phyloP scores from a whole-genome alignment of 805 yeast genomes.

The Cyberlindnera euphorbiiphila region DNA sequence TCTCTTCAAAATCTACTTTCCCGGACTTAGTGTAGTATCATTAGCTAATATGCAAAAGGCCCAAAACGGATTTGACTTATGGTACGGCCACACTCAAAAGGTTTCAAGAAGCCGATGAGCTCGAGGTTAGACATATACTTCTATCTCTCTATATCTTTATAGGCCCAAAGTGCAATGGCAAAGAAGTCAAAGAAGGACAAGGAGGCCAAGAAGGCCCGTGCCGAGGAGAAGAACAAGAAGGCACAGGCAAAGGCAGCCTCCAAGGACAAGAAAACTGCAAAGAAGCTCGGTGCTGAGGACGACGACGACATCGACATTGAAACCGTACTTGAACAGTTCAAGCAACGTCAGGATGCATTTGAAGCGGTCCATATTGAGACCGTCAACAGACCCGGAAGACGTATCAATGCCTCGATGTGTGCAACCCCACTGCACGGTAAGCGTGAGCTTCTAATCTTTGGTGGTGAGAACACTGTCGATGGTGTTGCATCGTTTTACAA shows the following conservation, averaged over 20 bases:
- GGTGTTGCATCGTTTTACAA: constrained; percentile 67
- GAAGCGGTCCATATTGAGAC: constrained; percentile 63
- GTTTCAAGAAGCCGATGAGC: too few species aligned
- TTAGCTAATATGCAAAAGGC: too few species aligned
- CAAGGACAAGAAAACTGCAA: constrained; percentile 70
- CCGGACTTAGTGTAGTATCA: too few species aligned
- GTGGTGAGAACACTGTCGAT: constrained; percentile 71
- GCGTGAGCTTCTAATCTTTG: constrained; percentile 77
- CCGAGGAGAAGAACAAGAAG: constrained; percentile 79
- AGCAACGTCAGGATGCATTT: constrained; percentile 74
- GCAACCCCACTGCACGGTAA: constrained; percentile 73
- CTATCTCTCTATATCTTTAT: too few species aligned
- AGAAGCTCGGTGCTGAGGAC: constrained; percentile 74
- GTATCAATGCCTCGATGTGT: constrained; percentile 73
- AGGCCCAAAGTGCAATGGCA: constrained; percentile 67
- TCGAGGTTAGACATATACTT: too few species aligned
- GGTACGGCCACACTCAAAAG: too few species aligned
- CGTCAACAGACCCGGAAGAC: constrained; percentile 56
- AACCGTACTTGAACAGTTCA: constrained; percentile 70
- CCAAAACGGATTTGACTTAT: too few species aligned
- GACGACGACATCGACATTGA: constrained; percentile 86
- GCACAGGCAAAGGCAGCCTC: constrained; percentile 66
- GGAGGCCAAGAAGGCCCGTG: constrained; percentile 86
- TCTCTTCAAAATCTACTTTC: too few species aligned
- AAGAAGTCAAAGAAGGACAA: constrained; percentile 83